Conservation (phyloP, 176 grass and related monocot genomes). For the Chrysopogon serrulatus region DNA sequence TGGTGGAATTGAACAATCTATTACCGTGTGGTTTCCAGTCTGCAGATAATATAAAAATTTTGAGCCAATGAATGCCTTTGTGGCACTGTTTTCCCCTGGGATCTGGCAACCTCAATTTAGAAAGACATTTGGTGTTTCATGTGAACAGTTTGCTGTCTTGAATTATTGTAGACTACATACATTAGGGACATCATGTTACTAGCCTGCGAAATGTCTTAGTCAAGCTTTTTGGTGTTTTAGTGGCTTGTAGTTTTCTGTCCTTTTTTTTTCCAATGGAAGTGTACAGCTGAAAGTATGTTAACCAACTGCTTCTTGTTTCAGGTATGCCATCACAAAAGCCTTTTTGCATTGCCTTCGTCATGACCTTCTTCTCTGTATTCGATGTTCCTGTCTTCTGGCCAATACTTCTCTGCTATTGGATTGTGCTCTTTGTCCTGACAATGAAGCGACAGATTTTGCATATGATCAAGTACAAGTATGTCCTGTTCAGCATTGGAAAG, state of each 20-base stretch:
- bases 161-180: not conserved
- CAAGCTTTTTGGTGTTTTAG: not conserved
- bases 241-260: not conserved
- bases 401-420: constrained; percentile 81
- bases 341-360: constrained; percentile 77
- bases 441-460: constrained; percentile 89
- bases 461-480: constrained; percentile 89
- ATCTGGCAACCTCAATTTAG: not conserved
- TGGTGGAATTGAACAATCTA: not conserved
- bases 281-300: not conserved
- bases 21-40: not conserved
- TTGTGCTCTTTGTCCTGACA: constrained; percentile 79
- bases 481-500: constrained; percentile 74
- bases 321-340: constrained; percentile 86
- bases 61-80: not conserved
- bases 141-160: not conserved
- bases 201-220: not conserved
- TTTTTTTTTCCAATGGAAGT: not conserved
- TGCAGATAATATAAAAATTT: not conserved
- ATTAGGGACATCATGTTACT: not conserved
- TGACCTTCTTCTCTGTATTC: constrained; percentile 90
- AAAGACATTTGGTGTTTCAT: not conserved
- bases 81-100: not conserved
- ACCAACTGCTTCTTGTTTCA: constrained; percentile 32
- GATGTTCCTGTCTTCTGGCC: constrained; percentile 95